These are phyloP conservation scores for Thielaviopsis euricoi DNA, from an alignment of 2,329 filamentous ascomycete species.

Conservation along the genomic window DNA sequence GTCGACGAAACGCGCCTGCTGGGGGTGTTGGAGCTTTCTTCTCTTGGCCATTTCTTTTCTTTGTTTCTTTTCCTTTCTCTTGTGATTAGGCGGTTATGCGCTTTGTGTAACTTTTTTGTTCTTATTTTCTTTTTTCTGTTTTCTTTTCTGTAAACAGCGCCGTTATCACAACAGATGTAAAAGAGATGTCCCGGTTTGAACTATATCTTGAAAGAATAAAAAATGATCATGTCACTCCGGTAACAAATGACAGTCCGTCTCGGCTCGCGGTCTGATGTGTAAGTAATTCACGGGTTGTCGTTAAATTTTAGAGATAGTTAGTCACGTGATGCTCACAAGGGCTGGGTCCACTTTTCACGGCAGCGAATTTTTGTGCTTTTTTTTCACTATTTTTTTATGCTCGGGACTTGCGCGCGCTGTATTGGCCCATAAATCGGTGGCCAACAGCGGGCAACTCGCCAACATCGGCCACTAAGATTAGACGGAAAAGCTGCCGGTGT, in stretches of 20 bases:
- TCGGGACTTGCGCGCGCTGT: background rate
- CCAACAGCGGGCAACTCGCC: background rate
- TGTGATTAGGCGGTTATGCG: background rate
- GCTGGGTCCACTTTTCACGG: background rate
- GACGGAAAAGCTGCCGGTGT: background rate
- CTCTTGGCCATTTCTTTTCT: conserved; percentile 29
- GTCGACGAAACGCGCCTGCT: conserved; percentile 8
- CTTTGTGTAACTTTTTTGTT: background rate
- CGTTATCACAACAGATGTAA: too few species aligned
- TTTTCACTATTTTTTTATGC: too few species aligned
- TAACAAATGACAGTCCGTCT: background rate
- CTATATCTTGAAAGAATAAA: too few species aligned
- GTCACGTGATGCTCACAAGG: background rate
- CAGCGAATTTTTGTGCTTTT: background rate
- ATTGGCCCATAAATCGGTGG: too few species aligned
- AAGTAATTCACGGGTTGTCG: background rate
- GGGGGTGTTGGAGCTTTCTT: conserved; percentile 23
- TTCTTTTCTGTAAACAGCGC: too few species aligned
- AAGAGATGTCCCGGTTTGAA: too few species aligned
- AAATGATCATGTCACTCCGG: too few species aligned
- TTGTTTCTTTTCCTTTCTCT: too few species aligned
- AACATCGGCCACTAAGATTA: background rate
- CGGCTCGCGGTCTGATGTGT: background rate
- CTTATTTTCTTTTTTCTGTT: too few species aligned
- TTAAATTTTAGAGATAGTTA: background rate